These are phyloP conservation scores for Xylaria grammica DNA, from an alignment of 495 filamentous ascomycete genomes.

Conservation along the genomic window DNA sequence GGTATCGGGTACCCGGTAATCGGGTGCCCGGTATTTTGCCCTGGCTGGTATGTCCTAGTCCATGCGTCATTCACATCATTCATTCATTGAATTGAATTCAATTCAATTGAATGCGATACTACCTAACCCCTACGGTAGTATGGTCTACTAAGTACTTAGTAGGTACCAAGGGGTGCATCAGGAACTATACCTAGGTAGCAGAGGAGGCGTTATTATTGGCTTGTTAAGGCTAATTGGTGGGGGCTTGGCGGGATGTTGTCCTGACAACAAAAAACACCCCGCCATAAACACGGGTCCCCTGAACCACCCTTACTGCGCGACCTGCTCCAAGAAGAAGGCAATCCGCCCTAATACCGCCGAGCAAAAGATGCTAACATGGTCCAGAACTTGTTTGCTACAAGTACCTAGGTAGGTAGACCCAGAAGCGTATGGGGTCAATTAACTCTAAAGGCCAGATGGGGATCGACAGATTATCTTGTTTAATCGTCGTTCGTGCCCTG, in stretches of 20 bases:
- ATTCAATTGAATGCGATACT: too few relatives aligned
- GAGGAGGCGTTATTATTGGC: constrained; percentile 18
- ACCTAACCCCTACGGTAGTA: too few relatives aligned
- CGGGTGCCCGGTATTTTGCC: too few relatives aligned
- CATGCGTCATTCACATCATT: too few relatives aligned
- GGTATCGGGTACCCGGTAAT: too few relatives aligned
- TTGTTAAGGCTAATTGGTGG: neutral
- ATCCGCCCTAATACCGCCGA: neutral
- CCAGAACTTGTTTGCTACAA: neutral
- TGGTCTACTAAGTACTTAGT: too few relatives aligned
- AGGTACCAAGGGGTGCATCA: too few relatives aligned
- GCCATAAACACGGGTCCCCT: constrained; percentile 19
- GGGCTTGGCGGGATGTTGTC: constrained; percentile 9
- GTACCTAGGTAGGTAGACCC: too few relatives aligned
- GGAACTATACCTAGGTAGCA: too few relatives aligned
- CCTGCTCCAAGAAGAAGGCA: constrained; percentile 13
- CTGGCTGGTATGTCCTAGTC: too few relatives aligned
- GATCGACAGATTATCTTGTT: neutral
- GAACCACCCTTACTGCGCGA: neutral
- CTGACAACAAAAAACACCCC: constrained; percentile 16
- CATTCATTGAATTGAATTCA: too few relatives aligned
- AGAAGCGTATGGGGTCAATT: too few relatives aligned
- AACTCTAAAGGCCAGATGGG: neutral
- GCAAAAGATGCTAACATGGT: neutral
- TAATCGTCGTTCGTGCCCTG: neutral